These are phyloP conservation scores for Sorghum bicolor DNA, from an alignment of 176 grass and related monocot species.

Conservation along the genomic window DNA sequence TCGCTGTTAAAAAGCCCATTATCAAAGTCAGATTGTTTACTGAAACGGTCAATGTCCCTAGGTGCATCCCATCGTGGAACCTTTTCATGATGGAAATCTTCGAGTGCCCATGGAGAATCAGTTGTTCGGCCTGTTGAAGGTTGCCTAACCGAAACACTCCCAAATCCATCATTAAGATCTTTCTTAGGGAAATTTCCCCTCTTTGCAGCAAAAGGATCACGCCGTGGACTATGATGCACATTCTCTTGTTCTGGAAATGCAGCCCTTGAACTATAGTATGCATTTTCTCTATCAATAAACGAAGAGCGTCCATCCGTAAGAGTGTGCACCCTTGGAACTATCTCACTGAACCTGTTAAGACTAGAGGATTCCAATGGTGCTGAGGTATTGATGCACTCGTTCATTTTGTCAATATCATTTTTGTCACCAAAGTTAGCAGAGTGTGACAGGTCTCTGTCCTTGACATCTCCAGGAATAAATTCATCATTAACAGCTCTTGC, in stretches of 20 bases:
- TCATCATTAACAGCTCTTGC: slow-evolving; percentile 46
- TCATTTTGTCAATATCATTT: slow-evolving; percentile 52
- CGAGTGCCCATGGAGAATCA: slow-evolving; percentile 43
- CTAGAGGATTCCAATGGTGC: slow-evolving; percentile 51
- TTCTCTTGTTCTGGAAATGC: slow-evolving; percentile 57
- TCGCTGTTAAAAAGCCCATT: slow-evolving; percentile 51
- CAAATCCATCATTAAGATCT: slow-evolving; percentile 55
- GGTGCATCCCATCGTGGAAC: slow-evolving; percentile 60
- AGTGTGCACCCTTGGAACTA: slow-evolving; percentile 46
- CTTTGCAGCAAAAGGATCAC: slow-evolving; percentile 45
- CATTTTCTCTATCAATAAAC: slow-evolving; percentile 60
- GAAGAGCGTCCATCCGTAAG: slow-evolving; percentile 44
- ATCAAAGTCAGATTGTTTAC: slow-evolving; percentile 58
- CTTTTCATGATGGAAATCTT: slow-evolving; percentile 52
- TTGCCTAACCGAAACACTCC: slow-evolving; percentile 26
- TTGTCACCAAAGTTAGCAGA: slow-evolving; percentile 43
- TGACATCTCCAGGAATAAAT: slow-evolving; percentile 32
- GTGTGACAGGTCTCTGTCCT: slow-evolving; percentile 32
- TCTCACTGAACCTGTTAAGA: slow-evolving; percentile 55
- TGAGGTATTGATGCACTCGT: slow-evolving; percentile 54
- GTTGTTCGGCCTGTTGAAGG: slow-evolving; percentile 40
- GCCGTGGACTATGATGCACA: slow-evolving; percentile 35
- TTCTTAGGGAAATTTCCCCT: slow-evolving; percentile 58
- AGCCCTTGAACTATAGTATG: slow-evolving; percentile 39
- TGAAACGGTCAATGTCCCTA: slow-evolving; percentile 58